Percentiles rank a stretch among this genome's conserved stretches.
These are phyloP conservation scores for Monilinia fructigena DNA, from an alignment of 2,329 filamentous ascomycete genomes.

Conservation along the genomic window DNA sequence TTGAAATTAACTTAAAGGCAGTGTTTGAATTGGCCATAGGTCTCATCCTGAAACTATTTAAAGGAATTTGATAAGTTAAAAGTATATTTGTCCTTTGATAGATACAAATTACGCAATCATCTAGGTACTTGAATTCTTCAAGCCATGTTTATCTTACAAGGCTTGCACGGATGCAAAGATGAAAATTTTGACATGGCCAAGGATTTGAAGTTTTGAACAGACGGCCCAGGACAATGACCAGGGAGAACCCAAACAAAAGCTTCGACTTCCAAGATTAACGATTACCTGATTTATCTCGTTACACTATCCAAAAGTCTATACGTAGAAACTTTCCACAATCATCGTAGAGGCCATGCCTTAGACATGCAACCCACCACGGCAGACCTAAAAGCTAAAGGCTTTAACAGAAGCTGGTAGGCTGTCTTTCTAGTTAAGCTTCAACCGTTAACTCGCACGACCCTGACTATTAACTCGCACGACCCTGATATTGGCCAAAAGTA, in stretches of 20 bases:
- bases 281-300: background rate
- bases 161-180: background rate
- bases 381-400: background rate
- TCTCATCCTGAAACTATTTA: slow-evolving; percentile 3
- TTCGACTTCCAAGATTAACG: background rate
- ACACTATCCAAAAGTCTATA: background rate
- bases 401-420: background rate
- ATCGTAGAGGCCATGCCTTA: background rate
- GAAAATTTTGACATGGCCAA: background rate
- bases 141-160: background rate
- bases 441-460: background rate
- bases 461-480: background rate
- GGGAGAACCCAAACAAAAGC: background rate
- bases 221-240: background rate
- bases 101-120: background rate
- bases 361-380: background rate
- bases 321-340: background rate
- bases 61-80: background rate
- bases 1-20: background rate
- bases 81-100: background rate
- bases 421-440: background rate
- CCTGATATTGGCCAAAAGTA: background rate
- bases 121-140: background rate
- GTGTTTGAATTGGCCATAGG: slow-evolving; percentile 1
- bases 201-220: background rate